Evolutionary conservation across 306 rosid species (phyloP), one percentile per base, ranked within the genome.

Genomic region (Quercus aquifolioides): DNA sequence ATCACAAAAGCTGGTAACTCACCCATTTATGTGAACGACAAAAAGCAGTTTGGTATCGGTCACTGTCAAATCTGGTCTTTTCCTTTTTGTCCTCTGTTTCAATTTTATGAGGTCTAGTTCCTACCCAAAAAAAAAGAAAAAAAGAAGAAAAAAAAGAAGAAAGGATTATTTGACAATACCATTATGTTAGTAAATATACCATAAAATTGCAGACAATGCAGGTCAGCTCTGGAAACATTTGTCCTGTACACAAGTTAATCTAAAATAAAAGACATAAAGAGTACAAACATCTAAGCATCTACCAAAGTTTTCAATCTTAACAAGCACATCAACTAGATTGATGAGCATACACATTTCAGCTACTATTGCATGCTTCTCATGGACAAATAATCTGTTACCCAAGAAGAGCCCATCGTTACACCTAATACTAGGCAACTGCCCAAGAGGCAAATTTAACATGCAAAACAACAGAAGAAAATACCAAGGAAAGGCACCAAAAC

Each of bases 1-100:
- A 71, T 23, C 67, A 60, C 23, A 14, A 13, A 60, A 51, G 35
- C 31, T 31, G 33, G 8, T 43, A 83, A 52, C 86, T 21, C 38
- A 89, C 98, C 98, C 97, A 54, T 91, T 89, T 56, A 94, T 87
- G 78, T 95, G 92, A 69, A 92, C 70, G 52, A 94, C 76, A 38
- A 94, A 56, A 52, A 92, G 88, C 58, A 90, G 82, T 83, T 86
- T 81, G 12, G 93, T 80, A 49, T 38, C 46, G 1, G 46, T 35
- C 56, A 74, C 38, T 72, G 59, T 55, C 3, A 49, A 14, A 1
- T 76, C 78, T 1, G 89, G 74, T 28, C 85, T 86, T 77, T 85
- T 94, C 81, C 92, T 87, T 89, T 92, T 92, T 41, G 75, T 69
- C 85, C 99, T 90, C 19, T 81, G 88, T 62, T 90, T 92, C 97